Base-by-base conservation (phyloP, 139 green algal species). In the Dunaliella primolecta region DNA sequence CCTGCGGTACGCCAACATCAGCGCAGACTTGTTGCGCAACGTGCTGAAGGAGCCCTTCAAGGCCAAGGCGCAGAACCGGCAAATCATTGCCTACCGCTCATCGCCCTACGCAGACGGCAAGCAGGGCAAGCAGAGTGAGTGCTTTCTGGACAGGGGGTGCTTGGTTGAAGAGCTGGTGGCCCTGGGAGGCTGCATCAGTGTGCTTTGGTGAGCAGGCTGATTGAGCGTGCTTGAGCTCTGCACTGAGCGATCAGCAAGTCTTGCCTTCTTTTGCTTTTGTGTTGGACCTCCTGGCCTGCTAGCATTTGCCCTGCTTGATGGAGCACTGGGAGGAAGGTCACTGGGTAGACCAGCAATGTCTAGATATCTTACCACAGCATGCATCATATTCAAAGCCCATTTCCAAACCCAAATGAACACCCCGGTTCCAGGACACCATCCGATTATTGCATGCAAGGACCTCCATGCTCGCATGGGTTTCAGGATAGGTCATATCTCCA, bases 21-120 rank as follows among this genome's bases (percentile, higher is more conserved):
- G 87, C 46, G 91, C 91, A 3, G 91, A 94, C 80, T 75, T 91
- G 35, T 86, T 94, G 85, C 88, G 91, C 46, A 85, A 80, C 25
- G 91, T 94, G 74, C 75, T 94, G 83, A 94, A 94, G 86, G 91
- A 94, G 91, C 91, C 91, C 21, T 89, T 89, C 57, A 94, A 94
- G 88, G 85, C 46, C 70, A 94, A 94, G 88, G 89, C 89, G 21
- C 23, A 84, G 55, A 23, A 70, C 32, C 85, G 91, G 15, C 83
- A 90, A 75, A 7, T 80, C 56, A 92, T 94, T 78, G 85, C 72
- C 84, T 94, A 89, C 88, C 86, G 85, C 2, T 83, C 36, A 46
- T 31, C 85, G 0, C 30, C 85, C 2, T 90, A 86, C 55, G 30
- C 36, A 24, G 88, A 94, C 29, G 89, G 91, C 80, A 94, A 91